Conservation (phyloP, 176 grass and related monocot genomes). For the Saccharum officinarum region DNA sequence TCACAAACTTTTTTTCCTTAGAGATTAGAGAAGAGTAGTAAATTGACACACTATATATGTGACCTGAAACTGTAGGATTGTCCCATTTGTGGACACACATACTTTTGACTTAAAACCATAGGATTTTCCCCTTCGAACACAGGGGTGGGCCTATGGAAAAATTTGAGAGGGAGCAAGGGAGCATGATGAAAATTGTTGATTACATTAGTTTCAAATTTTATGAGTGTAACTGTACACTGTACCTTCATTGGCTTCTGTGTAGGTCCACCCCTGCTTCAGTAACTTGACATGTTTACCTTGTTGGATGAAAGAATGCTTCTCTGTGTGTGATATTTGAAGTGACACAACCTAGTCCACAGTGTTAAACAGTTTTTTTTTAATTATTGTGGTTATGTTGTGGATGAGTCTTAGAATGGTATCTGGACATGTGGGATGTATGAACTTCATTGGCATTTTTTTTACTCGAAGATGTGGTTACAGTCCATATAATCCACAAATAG, state of each 20-base stretch:
- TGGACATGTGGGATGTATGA: neutral
- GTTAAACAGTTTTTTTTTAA: neutral
- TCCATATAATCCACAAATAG: neutral
- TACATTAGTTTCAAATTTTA: neutral
- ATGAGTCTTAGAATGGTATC: neutral
- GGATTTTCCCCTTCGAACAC: neutral
- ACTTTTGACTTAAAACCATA: neutral
- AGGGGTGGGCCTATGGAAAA: neutral
- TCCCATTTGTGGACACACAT: neutral
- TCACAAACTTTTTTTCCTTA: neutral
- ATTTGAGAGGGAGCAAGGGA: neutral
- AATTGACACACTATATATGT: neutral
- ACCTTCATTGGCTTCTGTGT: neutral
- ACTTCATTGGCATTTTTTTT: neutral
- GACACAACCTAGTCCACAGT: neutral
- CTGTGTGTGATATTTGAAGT: neutral
- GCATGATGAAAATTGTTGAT: neutral
- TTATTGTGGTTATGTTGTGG: neutral
- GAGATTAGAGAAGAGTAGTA: neutral
- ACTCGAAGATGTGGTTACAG: neutral
- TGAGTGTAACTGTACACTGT: neutral
- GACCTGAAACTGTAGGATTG: neutral
- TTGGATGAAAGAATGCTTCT: conserved; percentile 3
- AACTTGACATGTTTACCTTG: neutral
- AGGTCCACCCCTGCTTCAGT: neutral